Conservation (phyloP, 177 flowering plant species). For the Vitis hybrid region DNA sequence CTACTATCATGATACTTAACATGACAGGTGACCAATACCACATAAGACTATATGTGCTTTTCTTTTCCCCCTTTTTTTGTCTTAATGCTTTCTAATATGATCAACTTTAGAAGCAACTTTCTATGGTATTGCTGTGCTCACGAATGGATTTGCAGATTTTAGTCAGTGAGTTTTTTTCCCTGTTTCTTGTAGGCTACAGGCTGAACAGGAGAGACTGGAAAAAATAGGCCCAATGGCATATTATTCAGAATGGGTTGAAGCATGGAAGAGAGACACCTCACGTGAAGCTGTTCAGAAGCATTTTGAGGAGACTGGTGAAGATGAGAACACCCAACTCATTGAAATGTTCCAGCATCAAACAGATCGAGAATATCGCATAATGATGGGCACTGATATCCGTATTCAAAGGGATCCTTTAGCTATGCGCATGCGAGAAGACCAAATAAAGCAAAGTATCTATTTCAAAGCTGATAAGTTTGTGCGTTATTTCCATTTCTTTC, state of each 20-base stretch:
- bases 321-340: slow-evolving; percentile 80
- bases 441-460: slow-evolving; percentile 80
- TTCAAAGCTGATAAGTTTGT: slow-evolving; percentile 7
- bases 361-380: slow-evolving; percentile 77
- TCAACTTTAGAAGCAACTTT: not conserved
- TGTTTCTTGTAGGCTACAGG: slow-evolving; percentile 51
- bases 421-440: slow-evolving; percentile 94
- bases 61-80: not conserved
- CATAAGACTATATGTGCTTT: not conserved
- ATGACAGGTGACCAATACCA: too few species aligned
- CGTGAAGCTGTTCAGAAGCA: slow-evolving; percentile 89
- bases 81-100: not conserved
- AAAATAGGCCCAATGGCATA: slow-evolving; percentile 79
- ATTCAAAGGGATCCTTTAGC: slow-evolving; percentile 89
- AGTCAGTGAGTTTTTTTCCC: not conserved
- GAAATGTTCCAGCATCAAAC: slow-evolving; percentile 86
- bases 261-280: slow-evolving; percentile 92
- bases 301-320: slow-evolving; percentile 98
- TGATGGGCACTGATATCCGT: slow-evolving; percentile 95
- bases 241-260: slow-evolving; percentile 95
- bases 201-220: slow-evolving; percentile 67
- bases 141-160: not conserved
- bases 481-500: not conserved
- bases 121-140: not conserved
- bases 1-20: not conserved